Conservation (phyloP, 2,329 filamentous ascomycete species). For the Verticillium alfalfae region DNA sequence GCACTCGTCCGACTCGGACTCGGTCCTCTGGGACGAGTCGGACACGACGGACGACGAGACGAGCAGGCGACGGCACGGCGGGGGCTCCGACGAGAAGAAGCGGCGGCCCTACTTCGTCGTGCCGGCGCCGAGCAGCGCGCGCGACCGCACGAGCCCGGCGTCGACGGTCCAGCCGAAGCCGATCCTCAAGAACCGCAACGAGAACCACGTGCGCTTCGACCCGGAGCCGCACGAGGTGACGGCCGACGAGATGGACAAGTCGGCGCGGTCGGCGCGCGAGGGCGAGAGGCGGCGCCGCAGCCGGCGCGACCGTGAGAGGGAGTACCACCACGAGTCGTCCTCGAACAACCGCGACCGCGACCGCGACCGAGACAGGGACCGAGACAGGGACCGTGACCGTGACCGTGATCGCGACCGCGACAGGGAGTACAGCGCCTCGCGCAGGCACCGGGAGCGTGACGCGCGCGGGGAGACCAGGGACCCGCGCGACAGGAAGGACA, state of each 20-base stretch:
- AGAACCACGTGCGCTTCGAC: slow-evolving; percentile 50
- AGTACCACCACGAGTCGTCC: slow-evolving; percentile 19
- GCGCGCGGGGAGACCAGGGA: slow-evolving; percentile 15
- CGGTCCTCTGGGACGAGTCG: slow-evolving; percentile 20
- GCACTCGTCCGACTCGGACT: slow-evolving; percentile 13
- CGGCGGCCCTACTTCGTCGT: slow-evolving; percentile 34
- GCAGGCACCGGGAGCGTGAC: slow-evolving; percentile 28
- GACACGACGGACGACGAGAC: slow-evolving; percentile 19
- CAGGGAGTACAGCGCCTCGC: slow-evolving; percentile 23
- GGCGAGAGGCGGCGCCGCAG: slow-evolving; percentile 17
- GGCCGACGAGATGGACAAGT: slow-evolving; percentile 19
- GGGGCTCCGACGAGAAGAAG: slow-evolving; percentile 15
- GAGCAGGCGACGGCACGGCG: slow-evolving; percentile 18
- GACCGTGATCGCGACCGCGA: slow-evolving; percentile 26
- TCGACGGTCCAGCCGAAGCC: slow-evolving; percentile 43
- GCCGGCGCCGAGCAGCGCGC: slow-evolving; percentile 19
- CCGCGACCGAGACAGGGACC: slow-evolving; percentile 22
- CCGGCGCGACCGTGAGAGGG: slow-evolving; percentile 15
- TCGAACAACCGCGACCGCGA: slow-evolving; percentile 21
- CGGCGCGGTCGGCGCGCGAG: slow-evolving; percentile 17
- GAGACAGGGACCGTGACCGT: slow-evolving; percentile 21
- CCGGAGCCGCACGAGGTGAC: slow-evolving; percentile 40
- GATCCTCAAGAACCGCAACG: slow-evolving; percentile 57
- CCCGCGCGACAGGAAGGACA: slow-evolving; percentile 27
- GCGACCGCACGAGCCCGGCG: slow-evolving; percentile 21